A percentile compares a stretch with the other conserved stretches of the same genome.
Conservation (phyloP, 257 asterid genomes). For the Gentiana straminea region DNA sequence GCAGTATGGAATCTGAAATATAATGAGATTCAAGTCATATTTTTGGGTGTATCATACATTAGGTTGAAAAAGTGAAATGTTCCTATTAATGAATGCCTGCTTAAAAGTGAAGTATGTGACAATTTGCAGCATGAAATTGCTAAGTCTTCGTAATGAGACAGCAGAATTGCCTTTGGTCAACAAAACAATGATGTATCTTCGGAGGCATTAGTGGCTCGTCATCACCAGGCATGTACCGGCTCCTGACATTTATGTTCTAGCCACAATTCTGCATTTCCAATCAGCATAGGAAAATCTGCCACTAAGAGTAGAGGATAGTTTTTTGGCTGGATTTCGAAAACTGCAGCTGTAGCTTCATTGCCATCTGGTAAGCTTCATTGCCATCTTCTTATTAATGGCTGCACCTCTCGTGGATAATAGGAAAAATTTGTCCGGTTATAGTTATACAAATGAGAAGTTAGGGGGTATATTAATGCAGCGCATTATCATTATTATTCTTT, state of each 20-base stretch:
- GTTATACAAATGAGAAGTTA: too few relatives aligned
- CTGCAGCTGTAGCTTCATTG: conserved; percentile 14
- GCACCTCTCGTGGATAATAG: too few relatives aligned
- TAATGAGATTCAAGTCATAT: too few relatives aligned
- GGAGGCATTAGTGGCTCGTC: conserved; percentile 44
- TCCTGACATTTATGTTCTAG: conserved; percentile 4
- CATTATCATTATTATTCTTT: too few relatives aligned
- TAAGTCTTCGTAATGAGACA: conserved; percentile 38
- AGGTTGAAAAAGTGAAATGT: too few relatives aligned
- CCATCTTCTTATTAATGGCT: too few relatives aligned
- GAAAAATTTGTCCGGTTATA: too few relatives aligned
- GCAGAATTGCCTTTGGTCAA: conserved; percentile 85
- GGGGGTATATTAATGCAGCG: too few relatives aligned
- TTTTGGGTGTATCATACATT: too few relatives aligned
- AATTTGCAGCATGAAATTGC: conserved; percentile 52
- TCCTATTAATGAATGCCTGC: background rate
- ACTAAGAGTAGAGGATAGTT: conserved; percentile 13
- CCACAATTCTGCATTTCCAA: conserved; percentile 6
- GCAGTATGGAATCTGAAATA: too few relatives aligned
- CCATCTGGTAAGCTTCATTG: background rate
- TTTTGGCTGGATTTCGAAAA: conserved; percentile 32
- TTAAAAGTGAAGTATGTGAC: background rate
- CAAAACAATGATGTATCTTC: conserved; percentile 68
- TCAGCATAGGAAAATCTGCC: conserved; percentile 7
- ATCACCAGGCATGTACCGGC: conserved; percentile 26